Conservation (phyloP, 2,329 filamentous ascomycete species). For the Hyphodiscus sp. region DNA sequence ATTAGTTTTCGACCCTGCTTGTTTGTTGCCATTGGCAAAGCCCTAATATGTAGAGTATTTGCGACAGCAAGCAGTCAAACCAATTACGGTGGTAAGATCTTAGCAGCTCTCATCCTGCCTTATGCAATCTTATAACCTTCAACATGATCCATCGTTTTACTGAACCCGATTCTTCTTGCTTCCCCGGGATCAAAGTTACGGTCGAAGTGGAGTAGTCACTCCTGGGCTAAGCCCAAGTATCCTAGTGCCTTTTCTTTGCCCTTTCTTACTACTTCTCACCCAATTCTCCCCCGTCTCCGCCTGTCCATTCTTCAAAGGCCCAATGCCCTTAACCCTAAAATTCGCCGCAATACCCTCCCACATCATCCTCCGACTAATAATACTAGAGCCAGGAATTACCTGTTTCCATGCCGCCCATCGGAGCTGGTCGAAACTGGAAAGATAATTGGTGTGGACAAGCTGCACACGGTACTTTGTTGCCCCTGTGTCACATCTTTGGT, state of each 20-base stretch:
- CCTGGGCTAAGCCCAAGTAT: background rate
- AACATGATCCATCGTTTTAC: background rate
- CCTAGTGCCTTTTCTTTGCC: conserved; percentile 1
- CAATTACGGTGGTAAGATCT: conserved; percentile 3
- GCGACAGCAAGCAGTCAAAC: background rate
- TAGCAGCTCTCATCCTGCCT: conserved; percentile 4
- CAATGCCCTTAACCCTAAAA: conserved; percentile 19
- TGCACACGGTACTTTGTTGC: too few relatives aligned
- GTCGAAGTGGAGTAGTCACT: background rate
- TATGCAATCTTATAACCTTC: conserved; percentile 4
- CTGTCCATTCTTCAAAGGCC: background rate
- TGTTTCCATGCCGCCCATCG: too few relatives aligned
- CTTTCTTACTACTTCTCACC: background rate
- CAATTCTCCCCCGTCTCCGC: background rate
- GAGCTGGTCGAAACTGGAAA: too few relatives aligned
- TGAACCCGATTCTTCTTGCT: conserved; percentile 6
- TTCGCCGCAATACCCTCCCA: conserved; percentile 21
- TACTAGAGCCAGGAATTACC: too few relatives aligned
- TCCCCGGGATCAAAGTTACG: conserved; percentile 1
- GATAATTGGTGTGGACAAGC: too few relatives aligned
- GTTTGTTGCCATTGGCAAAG: too few relatives aligned
- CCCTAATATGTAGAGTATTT: background rate
- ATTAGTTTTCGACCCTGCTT: too few relatives aligned
- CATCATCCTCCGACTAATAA: conserved; percentile 10
- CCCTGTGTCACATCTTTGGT: too few relatives aligned